Conservation (phyloP, 2,329 filamentous ascomycete species). For the Neopestalotiopsis rosae region DNA sequence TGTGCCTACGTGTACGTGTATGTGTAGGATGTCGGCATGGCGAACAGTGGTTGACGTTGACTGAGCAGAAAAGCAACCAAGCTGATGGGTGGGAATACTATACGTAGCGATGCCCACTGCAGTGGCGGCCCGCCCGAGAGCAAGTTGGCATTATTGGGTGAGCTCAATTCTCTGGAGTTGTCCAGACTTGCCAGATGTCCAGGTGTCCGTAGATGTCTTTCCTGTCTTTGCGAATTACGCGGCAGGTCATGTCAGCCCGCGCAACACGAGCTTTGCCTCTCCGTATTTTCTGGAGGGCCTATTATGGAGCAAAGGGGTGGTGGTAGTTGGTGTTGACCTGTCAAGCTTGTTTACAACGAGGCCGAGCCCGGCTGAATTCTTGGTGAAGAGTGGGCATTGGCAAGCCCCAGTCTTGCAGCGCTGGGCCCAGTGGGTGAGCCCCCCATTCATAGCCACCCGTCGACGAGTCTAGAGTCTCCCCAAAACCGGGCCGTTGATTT, state of each 20-base stretch:
- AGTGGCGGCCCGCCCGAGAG: background rate
- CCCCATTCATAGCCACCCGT: conserved; percentile 1
- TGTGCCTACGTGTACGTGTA: background rate
- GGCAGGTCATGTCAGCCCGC: conserved; percentile 7
- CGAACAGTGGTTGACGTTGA: conserved; percentile 1
- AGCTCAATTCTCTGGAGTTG: background rate
- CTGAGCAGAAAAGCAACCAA: background rate
- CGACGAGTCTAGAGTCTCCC: background rate
- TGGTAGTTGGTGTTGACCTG: background rate
- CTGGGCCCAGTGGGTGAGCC: background rate
- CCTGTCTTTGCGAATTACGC: conserved; percentile 7
- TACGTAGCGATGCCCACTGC: background rate
- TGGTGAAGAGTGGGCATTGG: background rate
- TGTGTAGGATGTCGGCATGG: background rate
- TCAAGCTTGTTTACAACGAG: background rate
- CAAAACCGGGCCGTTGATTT: conserved; percentile 2
- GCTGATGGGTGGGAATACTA: background rate
- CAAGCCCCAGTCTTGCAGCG: background rate
- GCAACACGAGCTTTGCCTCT: conserved; percentile 10
- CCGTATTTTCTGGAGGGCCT: background rate
- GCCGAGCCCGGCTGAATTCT: conserved; percentile 11
- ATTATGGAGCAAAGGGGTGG: background rate
- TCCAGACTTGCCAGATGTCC: background rate
- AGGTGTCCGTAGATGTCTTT: background rate
- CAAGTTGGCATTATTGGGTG: background rate